phyloP scores from a whole-genome alignment of 495 filamentous ascomycete species.

The Neurospora discreta region DNA sequence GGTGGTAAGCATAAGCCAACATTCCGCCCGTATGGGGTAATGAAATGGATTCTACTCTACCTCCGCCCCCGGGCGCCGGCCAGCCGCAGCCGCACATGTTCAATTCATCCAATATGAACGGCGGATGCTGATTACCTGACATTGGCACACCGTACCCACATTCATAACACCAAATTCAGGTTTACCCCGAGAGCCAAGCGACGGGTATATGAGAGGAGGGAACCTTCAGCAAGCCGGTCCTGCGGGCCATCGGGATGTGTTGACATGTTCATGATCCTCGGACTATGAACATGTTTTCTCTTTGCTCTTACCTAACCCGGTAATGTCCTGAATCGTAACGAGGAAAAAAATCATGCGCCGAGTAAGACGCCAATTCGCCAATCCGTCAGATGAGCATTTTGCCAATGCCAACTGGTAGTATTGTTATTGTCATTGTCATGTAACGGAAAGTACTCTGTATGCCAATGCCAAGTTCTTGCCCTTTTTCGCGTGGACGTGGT shows the following conservation, averaged over 20 bases:
- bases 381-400: not conserved
- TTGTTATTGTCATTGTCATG: not conserved
- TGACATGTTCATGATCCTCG: not conserved
- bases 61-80: not conserved
- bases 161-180: not conserved
- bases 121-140: not conserved
- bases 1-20: not conserved
- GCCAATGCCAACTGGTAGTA: not conserved
- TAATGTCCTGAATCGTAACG: not conserved
- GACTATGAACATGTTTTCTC: too few relatives aligned
- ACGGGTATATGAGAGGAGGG: not conserved
- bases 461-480: not conserved
- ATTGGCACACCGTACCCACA: not conserved
- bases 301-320: not conserved
- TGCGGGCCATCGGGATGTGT: not conserved
- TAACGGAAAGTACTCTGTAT: not conserved
- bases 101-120: not conserved
- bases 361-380: not conserved
- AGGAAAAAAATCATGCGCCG: not conserved
- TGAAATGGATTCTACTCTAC: not conserved
- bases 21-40: not conserved
- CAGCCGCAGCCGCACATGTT: not conserved
- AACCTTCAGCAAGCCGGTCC: not conserved
- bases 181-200: not conserved
- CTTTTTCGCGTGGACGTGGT: not conserved